Base-by-base conservation (phyloP, 768 basidiomycete species). In the Candolleomyces aberdarensis region DNA sequence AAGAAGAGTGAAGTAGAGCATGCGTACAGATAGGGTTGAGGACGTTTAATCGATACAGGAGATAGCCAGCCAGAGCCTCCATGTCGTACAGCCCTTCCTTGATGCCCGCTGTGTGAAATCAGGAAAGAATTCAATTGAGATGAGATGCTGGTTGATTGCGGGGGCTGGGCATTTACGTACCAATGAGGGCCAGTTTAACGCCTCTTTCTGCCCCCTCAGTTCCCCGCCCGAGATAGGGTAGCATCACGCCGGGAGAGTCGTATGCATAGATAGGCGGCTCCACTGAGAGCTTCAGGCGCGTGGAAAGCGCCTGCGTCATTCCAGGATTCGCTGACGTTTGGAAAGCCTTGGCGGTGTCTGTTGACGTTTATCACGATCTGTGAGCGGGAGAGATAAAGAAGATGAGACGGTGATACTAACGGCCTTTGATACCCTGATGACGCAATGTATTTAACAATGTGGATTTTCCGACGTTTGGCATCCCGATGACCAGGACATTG, bases 381-480 rank as follows among this genome's bases (percentile, higher is more conserved):
- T 49, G 59, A 32, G 32, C 32, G 4, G 32, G 60, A 57, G 15
- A 46, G 56, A 59, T 53, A 58, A 11, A 32, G 29, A 50, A 55
- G 59, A 58, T 50, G 29, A 53, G 51, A 26, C 39, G 61, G 55
- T 61, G 58, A 62, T 57, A 83, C 87, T 71, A 72, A 96, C 95
- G 88, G 70, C 94, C 94, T 67, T 83, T 79, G 49, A 96, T 91
- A 11, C 96, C 96, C 69, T 87, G 87, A 68, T 85, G 87, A 47
- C 96, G 85, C 29, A 99, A 80, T 0, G 94, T 86, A 69, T 99
- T 99, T 13, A 99, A 78, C 55, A 98, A 75, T 2, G 93, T 96
- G 14, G 96, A 98, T 76, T 99, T 98, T 46, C 96, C 96, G 51
- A 98, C 94, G 72, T 98, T 98, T 17, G 97, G 97, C 96, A 99